Conservation (phyloP, 2,329 filamentous ascomycete species). For the Cordyceps javanica region DNA sequence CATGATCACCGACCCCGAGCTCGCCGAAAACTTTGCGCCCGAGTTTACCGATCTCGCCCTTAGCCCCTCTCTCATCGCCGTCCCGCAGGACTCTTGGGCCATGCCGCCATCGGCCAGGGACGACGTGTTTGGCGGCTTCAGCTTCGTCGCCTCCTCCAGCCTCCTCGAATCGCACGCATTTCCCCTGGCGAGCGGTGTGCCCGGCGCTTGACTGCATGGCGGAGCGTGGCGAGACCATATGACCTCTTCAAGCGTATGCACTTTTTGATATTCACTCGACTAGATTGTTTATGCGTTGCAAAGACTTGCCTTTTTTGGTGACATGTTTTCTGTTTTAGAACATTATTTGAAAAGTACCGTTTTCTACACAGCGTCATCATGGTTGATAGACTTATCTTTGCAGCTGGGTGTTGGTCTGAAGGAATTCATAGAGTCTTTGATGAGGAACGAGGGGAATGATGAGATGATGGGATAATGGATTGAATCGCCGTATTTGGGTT, state of each 20-base stretch:
- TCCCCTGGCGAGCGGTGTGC: slow-evolving; percentile 14
- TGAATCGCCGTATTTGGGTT: too few species aligned
- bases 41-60: slow-evolving; percentile 86
- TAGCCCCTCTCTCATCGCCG: slow-evolving; percentile 54
- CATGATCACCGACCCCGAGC: slow-evolving; percentile 87
- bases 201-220: slow-evolving; percentile 7
- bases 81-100: slow-evolving; percentile 36
- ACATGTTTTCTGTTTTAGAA: not conserved
- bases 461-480: not conserved
- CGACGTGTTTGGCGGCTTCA: slow-evolving; percentile 58
- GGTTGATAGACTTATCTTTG: not conserved
- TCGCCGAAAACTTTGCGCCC: slow-evolving; percentile 92
- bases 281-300: not conserved
- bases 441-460: not conserved
- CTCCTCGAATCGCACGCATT: slow-evolving; percentile 46
- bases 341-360: not conserved
- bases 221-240: not conserved
- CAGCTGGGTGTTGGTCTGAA: not conserved
- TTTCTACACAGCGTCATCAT: not conserved
- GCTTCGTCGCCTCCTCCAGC: slow-evolving; percentile 55
- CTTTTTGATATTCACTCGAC: not conserved
- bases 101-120: slow-evolving; percentile 36
- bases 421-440: not conserved
- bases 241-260: not conserved
- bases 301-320: not conserved